Evolutionary conservation across 2,329 filamentous ascomycete genomes (phyloP).

Genomic region (Fusarium transvaalense): DNA sequence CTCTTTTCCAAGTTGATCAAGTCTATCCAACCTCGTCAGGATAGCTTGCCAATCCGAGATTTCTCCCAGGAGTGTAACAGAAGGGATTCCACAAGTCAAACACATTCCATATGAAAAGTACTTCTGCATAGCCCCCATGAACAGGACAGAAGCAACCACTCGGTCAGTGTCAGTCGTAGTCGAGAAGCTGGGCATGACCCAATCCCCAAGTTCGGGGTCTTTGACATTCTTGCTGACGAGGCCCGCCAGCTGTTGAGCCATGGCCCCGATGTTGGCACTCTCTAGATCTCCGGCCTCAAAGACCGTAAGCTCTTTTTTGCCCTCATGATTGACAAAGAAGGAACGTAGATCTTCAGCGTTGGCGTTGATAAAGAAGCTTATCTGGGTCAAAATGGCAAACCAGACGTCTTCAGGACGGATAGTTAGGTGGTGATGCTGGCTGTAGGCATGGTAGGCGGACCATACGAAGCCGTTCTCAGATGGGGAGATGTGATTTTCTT

Average conservation of each 20-base stretch:
- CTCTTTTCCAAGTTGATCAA: conserved; percentile 51
- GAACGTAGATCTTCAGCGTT: conserved; percentile 50
- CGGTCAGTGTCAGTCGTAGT: conserved; percentile 62
- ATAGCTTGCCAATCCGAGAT: conserved; percentile 59
- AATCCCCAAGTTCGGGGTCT: not conserved
- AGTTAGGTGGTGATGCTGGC: conserved; percentile 58
- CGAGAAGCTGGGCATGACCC: conserved; percentile 63
- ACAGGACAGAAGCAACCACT: conserved; percentile 58
- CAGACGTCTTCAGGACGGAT: conserved; percentile 67
- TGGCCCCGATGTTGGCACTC: not conserved
- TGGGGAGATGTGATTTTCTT: not conserved
- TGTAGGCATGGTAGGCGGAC: conserved; percentile 57
- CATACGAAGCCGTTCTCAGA: conserved; percentile 53
- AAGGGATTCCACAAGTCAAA: conserved; percentile 62
- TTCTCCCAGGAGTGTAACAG: conserved; percentile 64
- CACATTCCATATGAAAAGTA: conserved; percentile 58
- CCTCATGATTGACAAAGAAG: conserved; percentile 10
- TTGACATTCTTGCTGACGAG: not conserved
- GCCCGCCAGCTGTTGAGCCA: not conserved
- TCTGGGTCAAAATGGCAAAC: conserved; percentile 63
- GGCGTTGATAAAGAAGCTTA: conserved; percentile 61
- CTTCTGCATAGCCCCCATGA: conserved; percentile 65
- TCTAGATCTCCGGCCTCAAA: not conserved
- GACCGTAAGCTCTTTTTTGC: conserved; percentile 3
- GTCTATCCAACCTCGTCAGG: conserved; percentile 50